phyloP scores from a whole-genome alignment of 2,329 filamentous ascomycete genomes.

The Fusarium cicatricum region DNA sequence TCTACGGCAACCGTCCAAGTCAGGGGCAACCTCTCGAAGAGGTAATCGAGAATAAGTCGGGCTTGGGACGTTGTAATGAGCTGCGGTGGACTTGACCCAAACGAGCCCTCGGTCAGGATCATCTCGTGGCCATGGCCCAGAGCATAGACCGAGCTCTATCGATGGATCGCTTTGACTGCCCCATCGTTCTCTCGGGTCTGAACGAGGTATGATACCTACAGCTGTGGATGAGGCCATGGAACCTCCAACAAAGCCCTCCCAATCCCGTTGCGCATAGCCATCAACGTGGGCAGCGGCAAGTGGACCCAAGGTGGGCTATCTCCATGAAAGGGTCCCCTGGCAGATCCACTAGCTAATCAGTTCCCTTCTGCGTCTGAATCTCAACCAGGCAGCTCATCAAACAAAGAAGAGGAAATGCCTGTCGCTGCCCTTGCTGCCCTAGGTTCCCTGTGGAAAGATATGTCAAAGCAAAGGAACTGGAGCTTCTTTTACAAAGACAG shows the following conservation, averaged over 20 bases:
- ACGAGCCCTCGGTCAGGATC: slow-evolving; percentile 27
- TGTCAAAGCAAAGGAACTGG: no score
- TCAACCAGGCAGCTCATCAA: slow-evolving; percentile 9
- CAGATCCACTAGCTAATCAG: slow-evolving; percentile 13
- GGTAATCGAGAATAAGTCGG: no score
- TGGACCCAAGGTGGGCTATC: no score
- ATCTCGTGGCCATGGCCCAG: slow-evolving; percentile 19
- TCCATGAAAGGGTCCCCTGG: not conserved
- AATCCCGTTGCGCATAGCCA: slow-evolving; percentile 30
- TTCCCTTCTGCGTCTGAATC: no score
- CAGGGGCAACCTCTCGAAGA: not conserved
- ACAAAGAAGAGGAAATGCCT: no score
- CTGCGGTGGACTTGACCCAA: slow-evolving; percentile 6
- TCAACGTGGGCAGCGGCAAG: slow-evolving; percentile 33
- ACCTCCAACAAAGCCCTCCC: slow-evolving; percentile 9
- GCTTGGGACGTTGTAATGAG: not conserved
- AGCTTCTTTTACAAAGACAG: no score
- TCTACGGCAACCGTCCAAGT: not conserved
- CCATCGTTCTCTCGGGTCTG: not conserved
- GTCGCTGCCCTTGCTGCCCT: no score
- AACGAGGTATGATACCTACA: no score
- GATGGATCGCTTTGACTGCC: not conserved
- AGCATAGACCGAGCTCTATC: slow-evolving; percentile 30
- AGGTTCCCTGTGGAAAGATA: no score
- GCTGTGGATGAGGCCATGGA: slow-evolving; percentile 17